Evolutionary conservation across 371 early-diverging fungal genomes (phyloP), one percentile per base, ranked within the genome.

Genomic region (Chytridium lagenaria): DNA sequence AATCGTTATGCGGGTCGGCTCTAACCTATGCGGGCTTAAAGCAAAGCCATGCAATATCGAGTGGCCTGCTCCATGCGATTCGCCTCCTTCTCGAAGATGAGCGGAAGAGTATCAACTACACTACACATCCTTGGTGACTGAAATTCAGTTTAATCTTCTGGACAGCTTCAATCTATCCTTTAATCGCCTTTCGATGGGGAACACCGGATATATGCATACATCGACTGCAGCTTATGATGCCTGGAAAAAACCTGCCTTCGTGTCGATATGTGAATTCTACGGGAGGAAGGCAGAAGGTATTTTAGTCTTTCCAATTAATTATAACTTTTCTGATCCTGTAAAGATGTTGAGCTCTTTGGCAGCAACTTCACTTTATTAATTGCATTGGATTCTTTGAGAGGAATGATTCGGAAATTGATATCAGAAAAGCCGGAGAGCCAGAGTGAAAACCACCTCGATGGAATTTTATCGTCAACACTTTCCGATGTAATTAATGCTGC

Each of bases 301-400:
- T 5, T 28, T 26, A 26, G 10, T 55, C 55, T 15, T 55, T 10
- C 26, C 26, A 15, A 10, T 16, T 55, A 7, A 55, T 28, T 55
- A 10, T 10, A 26, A 44, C 19, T 19, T 12, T 44, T 44, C 12
- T 12, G 7, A 19, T 44, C 7, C 26, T 28, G 55, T 55, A 23
- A 7, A 61, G 61, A 61, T 61, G 61, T 61, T 7, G 61, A 61
- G 61, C 61, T 61, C 23, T 61, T 61, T 37, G 61, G 61, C 7
- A 61, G 61, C 36, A 34, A 61, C 5, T 23, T 61, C 34, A 34
- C 30, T 3, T 37, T 61, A 37, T 28, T 16, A 7, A 16, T 23
- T 7, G 31, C 61, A 34, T 3, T 37, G 3, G 61, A 31, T 61
- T 15, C 36, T 16, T 61, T 61, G 5, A 10, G 19, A 31, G 23